These are phyloP conservation scores for Aspergillus steynii DNA, from an alignment of 495 filamentous ascomycete species.

Conservation along the genomic window DNA sequence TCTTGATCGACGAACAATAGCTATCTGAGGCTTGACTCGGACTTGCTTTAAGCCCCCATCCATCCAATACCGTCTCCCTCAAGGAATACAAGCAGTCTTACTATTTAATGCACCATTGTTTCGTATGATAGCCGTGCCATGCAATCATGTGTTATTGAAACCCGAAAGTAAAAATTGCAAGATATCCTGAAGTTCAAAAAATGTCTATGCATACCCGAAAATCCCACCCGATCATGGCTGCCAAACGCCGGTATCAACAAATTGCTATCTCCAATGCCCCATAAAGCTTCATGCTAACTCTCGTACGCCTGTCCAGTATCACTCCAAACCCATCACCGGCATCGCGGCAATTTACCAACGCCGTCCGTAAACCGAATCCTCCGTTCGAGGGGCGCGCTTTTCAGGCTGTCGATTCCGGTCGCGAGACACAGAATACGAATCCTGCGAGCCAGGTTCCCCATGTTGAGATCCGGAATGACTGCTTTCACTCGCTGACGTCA, in stretches of 20 bases:
- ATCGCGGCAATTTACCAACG: conserved; percentile 35
- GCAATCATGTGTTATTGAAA: neutral
- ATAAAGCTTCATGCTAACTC: neutral
- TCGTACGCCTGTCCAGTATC: neutral
- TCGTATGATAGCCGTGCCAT: too few species aligned
- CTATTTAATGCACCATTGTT: too few species aligned
- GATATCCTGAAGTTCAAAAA: neutral
- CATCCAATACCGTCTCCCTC: too few species aligned
- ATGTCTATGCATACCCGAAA: neutral
- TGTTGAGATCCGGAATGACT: conserved; percentile 17
- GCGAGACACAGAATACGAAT: conserved; percentile 25
- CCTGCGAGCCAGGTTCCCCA: conserved; percentile 5
- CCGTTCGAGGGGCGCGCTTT: conserved; percentile 26
- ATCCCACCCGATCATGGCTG: neutral
- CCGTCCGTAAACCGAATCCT: conserved; percentile 47
- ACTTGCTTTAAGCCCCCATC: too few species aligned
- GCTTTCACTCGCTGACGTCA: conserved; percentile 25
- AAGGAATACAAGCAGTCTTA: too few species aligned
- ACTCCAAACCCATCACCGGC: neutral
- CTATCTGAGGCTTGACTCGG: too few species aligned
- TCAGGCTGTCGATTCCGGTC: conserved; percentile 28
- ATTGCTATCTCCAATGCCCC: neutral
- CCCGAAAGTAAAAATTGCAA: neutral
- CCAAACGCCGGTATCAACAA: neutral
- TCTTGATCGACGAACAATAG: too few species aligned